Evolutionary conservation across 805 yeast species (phyloP).

Genomic region (Nakazawaea peltata): DNA sequence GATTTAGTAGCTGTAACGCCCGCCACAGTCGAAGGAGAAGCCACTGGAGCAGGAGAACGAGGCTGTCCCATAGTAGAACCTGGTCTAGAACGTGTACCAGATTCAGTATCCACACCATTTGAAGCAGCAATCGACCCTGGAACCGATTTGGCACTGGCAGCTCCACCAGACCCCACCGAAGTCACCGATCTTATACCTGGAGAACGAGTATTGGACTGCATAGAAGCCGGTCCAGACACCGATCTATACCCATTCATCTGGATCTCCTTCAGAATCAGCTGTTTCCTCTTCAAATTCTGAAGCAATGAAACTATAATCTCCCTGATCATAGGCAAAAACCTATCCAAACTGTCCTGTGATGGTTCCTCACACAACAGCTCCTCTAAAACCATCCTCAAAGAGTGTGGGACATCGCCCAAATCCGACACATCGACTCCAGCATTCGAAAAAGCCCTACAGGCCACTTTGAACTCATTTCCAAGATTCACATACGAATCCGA

Average conservation of each 20-base stretch:
- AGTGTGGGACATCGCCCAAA: constrained; percentile 85
- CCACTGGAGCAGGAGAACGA: background rate
- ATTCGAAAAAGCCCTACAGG: constrained; percentile 68
- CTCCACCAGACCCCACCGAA: too few species aligned
- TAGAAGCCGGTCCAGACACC: constrained; percentile 18
- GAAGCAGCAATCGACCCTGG: too few species aligned
- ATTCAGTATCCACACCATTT: too few species aligned
- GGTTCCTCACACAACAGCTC: constrained; percentile 81
- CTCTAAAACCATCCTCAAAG: constrained; percentile 72
- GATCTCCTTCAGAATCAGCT: constrained; percentile 31
- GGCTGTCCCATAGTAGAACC: background rate
- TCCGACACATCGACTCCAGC: constrained; percentile 79
- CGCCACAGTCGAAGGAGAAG: background rate
- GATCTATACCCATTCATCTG: constrained; percentile 16
- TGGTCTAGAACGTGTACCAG: too few species aligned
- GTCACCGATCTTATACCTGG: background rate
- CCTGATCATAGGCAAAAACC: constrained; percentile 75
- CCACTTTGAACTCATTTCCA: constrained; percentile 88
- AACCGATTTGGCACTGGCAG: too few species aligned
- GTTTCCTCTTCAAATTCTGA: constrained; percentile 75
- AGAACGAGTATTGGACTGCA: too few species aligned
- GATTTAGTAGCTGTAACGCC: too few species aligned
- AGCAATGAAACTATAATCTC: constrained; percentile 77
- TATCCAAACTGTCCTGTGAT: constrained; percentile 72
- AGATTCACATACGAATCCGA: constrained; percentile 86